phyloP scores from a whole-genome alignment of 306 rosid species.

The Corylus avellana region DNA sequence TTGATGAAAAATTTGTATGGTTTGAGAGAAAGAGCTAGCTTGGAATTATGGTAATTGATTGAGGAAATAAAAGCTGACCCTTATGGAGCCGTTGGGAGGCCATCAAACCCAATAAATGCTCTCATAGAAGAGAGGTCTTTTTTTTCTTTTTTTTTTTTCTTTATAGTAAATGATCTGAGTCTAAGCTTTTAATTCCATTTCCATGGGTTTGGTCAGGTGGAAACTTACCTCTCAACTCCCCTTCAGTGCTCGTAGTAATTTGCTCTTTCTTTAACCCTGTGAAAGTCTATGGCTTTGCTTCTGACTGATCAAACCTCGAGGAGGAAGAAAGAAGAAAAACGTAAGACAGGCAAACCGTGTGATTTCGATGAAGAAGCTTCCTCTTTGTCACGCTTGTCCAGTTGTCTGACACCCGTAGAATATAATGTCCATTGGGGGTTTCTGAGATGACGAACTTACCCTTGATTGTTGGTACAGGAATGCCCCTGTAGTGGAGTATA shows the following conservation, averaged over 20 bases:
- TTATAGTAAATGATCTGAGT: constrained; percentile 2
- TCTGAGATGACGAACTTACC: constrained; percentile 16
- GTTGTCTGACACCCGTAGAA: constrained; percentile 5
- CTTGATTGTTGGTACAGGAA: neutral
- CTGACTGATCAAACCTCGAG: neutral
- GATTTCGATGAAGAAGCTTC: constrained; percentile 16
- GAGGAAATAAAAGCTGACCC: constrained; percentile 44
- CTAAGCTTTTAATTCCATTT: neutral
- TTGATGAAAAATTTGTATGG: neutral
- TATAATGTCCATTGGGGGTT: neutral
- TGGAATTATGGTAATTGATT: constrained; percentile 26
- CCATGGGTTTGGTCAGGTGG: neutral
- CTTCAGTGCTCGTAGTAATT: neutral
- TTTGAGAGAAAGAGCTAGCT: neutral
- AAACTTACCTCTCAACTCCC: neutral
- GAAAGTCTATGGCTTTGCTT: neutral
- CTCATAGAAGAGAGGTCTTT: constrained; percentile 13
- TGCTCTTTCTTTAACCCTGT: constrained; percentile 5
- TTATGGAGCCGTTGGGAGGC: constrained; percentile 60
- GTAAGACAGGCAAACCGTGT: neutral
- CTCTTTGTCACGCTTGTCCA: constrained; percentile 19
- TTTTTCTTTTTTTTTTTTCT: neutral
- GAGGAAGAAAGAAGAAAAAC: neutral
- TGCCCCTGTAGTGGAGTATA: constrained; percentile 7
- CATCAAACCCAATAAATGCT: constrained; percentile 69